Evolutionary conservation across 2,329 filamentous ascomycete genomes (phyloP).

Genomic region (Beauveria bassiana): DNA sequence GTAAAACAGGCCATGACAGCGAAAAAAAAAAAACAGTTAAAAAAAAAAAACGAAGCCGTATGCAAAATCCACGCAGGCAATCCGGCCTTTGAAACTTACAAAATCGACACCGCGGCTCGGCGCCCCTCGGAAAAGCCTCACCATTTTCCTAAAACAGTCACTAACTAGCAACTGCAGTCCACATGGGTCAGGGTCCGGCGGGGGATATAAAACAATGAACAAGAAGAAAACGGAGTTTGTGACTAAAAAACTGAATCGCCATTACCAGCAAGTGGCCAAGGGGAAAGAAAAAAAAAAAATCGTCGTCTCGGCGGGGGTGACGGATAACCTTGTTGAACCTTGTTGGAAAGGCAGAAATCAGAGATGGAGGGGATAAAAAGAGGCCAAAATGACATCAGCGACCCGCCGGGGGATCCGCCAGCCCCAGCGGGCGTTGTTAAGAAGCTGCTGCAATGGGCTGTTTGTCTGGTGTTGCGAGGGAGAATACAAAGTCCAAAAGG

Average conservation of each 20-base stretch:
- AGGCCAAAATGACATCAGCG: constrained; percentile 9
- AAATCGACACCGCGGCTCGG: neutral
- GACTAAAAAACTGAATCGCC: neutral
- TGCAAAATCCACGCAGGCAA: too few species aligned
- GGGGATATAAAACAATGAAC: too few species aligned
- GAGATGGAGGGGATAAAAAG: neutral
- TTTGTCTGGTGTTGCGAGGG: neutral
- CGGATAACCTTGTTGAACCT: neutral
- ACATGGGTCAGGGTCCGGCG: neutral
- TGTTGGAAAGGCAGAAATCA: too few species aligned
- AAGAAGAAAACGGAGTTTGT: neutral
- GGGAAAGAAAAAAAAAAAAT: neutral
- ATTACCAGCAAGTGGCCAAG: neutral
- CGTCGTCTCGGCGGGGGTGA: neutral
- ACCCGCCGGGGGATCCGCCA: constrained; percentile 3
- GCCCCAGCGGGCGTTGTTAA: constrained; percentile 1
- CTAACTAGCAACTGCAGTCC: constrained; percentile 4
- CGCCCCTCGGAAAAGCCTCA: neutral
- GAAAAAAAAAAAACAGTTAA: too few species aligned
- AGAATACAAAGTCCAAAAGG: too few species aligned
- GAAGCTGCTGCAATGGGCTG: neutral
- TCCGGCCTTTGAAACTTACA: neutral
- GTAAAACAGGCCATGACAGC: neutral
- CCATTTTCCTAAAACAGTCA: constrained; percentile 4
- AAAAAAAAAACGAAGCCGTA: too few species aligned